These are phyloP conservation scores for Nakazawaea pomicola DNA, from an alignment of 805 yeast genomes.

Conservation along the genomic window DNA sequence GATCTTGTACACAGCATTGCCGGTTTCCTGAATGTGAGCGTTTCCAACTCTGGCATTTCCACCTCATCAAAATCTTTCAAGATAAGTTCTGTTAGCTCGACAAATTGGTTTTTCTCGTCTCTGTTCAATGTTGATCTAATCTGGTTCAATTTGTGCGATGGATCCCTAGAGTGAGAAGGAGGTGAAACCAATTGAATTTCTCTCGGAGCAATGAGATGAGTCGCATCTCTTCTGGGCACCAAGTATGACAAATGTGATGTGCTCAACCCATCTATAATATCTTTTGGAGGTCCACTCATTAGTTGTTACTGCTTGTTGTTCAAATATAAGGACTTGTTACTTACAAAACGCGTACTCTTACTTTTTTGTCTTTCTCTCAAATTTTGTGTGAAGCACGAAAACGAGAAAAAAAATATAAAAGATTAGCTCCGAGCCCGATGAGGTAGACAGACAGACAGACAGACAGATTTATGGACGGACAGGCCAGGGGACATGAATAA, in stretches of 20 bases:
- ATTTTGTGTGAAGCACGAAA: not conserved
- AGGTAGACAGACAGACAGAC: not conserved
- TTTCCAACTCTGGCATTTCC: constrained; percentile 18
- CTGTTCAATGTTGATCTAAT: constrained; percentile 14
- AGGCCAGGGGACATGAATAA: too few relatives aligned
- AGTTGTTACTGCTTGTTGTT: too few relatives aligned
- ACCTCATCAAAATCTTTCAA: constrained; percentile 18
- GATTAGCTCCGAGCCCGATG: not conserved
- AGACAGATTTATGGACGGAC: too few relatives aligned
- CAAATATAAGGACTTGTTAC: too few relatives aligned
- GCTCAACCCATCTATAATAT: constrained; percentile 20
- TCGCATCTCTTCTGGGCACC: constrained; percentile 32
- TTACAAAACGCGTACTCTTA: not conserved
- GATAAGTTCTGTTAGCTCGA: constrained; percentile 13
- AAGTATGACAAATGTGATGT: constrained; percentile 30
- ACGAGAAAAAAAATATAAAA: not conserved
- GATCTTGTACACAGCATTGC: constrained; percentile 14
- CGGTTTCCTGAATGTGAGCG: constrained; percentile 31
- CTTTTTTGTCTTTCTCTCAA: constrained; percentile 1
- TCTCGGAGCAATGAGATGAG: constrained; percentile 24
- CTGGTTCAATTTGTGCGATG: constrained; percentile 7
- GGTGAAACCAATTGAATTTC: constrained; percentile 15
- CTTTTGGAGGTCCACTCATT: constrained; percentile 10
- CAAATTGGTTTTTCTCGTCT: constrained; percentile 10
- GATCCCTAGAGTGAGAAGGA: constrained; percentile 4